Evolutionary conservation across 1,284 basidiomycete species (phyloP).

Genomic region (Anthracocystis walkeri): DNA sequence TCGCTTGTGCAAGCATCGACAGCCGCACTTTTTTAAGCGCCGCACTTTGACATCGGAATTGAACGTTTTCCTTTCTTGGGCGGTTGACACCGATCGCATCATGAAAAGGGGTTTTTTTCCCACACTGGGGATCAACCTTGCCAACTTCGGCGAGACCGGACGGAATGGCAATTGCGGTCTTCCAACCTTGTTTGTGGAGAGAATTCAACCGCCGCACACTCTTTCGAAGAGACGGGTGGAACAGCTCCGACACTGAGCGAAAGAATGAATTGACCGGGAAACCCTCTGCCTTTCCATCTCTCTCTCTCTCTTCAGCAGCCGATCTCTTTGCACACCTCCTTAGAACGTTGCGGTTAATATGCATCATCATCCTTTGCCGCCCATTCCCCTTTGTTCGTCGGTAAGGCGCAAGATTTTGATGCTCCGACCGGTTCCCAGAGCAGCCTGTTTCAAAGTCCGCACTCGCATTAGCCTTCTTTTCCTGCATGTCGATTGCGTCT

Average conservation of each 20-base stretch:
- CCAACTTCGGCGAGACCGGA: neutral
- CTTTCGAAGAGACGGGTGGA: neutral
- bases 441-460: constrained; percentile 11
- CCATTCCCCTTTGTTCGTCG: neutral
- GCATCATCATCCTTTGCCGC: too few relatives aligned
- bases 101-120: neutral
- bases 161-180: constrained; percentile 4
- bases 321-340: too few relatives aligned
- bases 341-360: too few relatives aligned
- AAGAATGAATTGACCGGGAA: neutral
- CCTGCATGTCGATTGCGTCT: constrained; percentile 5
- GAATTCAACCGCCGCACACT: neutral
- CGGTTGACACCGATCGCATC: constrained; percentile 1
- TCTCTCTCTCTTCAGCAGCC: too few relatives aligned
- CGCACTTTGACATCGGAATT: neutral
- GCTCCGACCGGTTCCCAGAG: constrained; percentile 13
- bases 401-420: neutral
- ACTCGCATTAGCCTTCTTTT: constrained; percentile 23
- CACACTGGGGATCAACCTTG: neutral
- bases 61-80: too few relatives aligned
- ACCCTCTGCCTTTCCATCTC: too few relatives aligned
- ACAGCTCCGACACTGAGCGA: too few relatives aligned
- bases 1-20: neutral
- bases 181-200: neutral
- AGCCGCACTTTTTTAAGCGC: constrained; percentile 3